Percentiles rank a stretch among this genome's conserved stretches.
These are phyloP conservation scores for Daldinia vernicosa DNA, from an alignment of 495 filamentous ascomycete genomes.

Conservation along the genomic window DNA sequence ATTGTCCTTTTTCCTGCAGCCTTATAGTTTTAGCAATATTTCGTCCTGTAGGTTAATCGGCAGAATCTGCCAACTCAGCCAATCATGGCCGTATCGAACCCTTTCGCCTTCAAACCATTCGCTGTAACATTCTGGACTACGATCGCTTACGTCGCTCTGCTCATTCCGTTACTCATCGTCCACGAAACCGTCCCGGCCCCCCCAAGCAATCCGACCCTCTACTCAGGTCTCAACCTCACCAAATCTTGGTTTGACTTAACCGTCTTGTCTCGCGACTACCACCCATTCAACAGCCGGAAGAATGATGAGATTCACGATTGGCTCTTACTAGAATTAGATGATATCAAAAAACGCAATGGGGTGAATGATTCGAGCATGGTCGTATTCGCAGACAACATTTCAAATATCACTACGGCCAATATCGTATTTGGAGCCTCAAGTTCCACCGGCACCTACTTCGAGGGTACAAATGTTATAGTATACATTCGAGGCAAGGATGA, in stretches of 20 bases:
- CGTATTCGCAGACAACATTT: slow-evolving; percentile 78
- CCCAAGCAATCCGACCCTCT: slow-evolving; percentile 64
- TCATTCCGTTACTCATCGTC: slow-evolving; percentile 74
- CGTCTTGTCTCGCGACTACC: slow-evolving; percentile 75
- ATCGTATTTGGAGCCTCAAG: slow-evolving; percentile 31
- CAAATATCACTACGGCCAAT: slow-evolving; percentile 72
- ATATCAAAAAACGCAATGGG: slow-evolving; percentile 69
- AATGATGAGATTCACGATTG: slow-evolving; percentile 84
- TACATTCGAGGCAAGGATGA: slow-evolving; percentile 87
- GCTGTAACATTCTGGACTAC: slow-evolving; percentile 78
- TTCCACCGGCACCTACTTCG: slow-evolving; percentile 74
- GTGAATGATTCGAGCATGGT: slow-evolving; percentile 55
- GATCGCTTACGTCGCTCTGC: slow-evolving; percentile 72
- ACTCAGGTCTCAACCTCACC: slow-evolving; percentile 74
- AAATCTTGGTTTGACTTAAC: slow-evolving; percentile 90
- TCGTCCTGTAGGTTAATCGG: slow-evolving; percentile 28
- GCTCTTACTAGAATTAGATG: slow-evolving; percentile 74
- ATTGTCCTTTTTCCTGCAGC: slow-evolving; percentile 30
- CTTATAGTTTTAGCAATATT: slow-evolving; percentile 25
- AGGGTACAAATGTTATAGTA: slow-evolving; percentile 91
- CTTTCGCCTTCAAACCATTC: slow-evolving; percentile 63
- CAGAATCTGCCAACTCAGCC: slow-evolving; percentile 22
- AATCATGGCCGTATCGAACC: slow-evolving; percentile 54
- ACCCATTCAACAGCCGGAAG: slow-evolving; percentile 84
- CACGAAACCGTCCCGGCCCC: slow-evolving; percentile 78